Evolutionary conservation across 1,284 basidiomycete species (phyloP).

Genomic region (Sphagnurus paluster): DNA sequence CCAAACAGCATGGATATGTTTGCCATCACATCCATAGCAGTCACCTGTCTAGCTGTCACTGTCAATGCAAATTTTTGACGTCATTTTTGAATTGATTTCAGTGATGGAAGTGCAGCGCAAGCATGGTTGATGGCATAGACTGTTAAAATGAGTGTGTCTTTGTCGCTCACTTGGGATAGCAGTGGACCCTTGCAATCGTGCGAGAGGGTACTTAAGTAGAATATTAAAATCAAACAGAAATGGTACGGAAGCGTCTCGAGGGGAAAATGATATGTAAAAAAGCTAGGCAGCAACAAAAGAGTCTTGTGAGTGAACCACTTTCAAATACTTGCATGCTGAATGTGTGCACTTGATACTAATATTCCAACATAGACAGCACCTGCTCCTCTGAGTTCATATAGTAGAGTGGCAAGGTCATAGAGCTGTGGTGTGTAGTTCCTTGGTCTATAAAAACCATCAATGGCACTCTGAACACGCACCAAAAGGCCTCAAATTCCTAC

Average conservation of each 20-base stretch:
- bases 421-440: slow-evolving; percentile 9
- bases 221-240: no score
- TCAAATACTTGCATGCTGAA: no score
- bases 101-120: slow-evolving; percentile 5
- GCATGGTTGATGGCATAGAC: slow-evolving; percentile 13
- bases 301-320: no score
- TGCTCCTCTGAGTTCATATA: slow-evolving; percentile 12
- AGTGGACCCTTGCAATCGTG: no score
- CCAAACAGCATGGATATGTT: slow-evolving; percentile 1
- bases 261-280: no score
- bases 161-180: no score
- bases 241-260: no score
- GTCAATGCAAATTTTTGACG: background rate
- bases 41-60: background rate
- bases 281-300: no score
- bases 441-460: slow-evolving; percentile 10
- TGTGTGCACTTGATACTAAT: no score
- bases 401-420: slow-evolving; percentile 10
- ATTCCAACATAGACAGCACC: slow-evolving; percentile 9
- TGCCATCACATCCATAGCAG: background rate
- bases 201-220: no score
- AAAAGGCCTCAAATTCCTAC: background rate
- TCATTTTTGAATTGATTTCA: slow-evolving; percentile 6
- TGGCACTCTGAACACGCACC: background rate
- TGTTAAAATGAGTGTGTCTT: no score